These are phyloP conservation scores for Termitomyces sp. DNA, from an alignment of 768 basidiomycete species.

Conservation along the genomic window DNA sequence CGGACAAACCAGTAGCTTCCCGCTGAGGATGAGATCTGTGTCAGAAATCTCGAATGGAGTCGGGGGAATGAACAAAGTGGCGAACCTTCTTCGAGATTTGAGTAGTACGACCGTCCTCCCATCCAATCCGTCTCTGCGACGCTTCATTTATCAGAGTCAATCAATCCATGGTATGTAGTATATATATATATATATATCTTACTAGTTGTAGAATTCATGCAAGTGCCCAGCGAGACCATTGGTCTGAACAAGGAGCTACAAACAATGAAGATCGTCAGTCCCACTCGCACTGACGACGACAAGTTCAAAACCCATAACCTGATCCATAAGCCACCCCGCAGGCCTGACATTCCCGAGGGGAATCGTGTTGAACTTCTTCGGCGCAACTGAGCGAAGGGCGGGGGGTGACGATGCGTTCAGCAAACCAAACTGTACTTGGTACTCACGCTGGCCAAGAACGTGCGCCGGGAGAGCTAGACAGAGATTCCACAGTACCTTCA, in stretches of 20 bases:
- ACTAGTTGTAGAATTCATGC: constrained; percentile 29
- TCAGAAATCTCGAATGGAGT: neutral
- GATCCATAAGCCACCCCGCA: constrained; percentile 38
- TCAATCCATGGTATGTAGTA: neutral
- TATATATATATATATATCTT: neutral
- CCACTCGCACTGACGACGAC: too few relatives aligned
- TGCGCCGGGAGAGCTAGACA: constrained; percentile 6
- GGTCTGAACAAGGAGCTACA: constrained; percentile 35
- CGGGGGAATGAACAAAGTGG: neutral
- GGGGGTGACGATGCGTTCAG: too few relatives aligned
- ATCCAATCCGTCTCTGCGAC: constrained; percentile 38
- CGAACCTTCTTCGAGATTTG: constrained; percentile 37
- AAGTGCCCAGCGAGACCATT: constrained; percentile 39
- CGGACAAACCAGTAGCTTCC: constrained; percentile 57
- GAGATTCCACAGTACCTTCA: constrained; percentile 3
- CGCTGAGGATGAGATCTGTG: constrained; percentile 23
- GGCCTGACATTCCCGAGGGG: constrained; percentile 34
- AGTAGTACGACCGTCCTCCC: constrained; percentile 34
- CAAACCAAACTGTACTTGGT: too few relatives aligned
- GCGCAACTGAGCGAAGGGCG: constrained; percentile 36
- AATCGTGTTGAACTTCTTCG: constrained; percentile 34
- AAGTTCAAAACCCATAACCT: constrained; percentile 19
- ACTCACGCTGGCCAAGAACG: constrained; percentile 21
- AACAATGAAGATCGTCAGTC: neutral
- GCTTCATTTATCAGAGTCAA: constrained; percentile 12